phyloP scores from a whole-genome alignment of 495 filamentous ascomycete genomes.

The Letharia lupina region DNA sequence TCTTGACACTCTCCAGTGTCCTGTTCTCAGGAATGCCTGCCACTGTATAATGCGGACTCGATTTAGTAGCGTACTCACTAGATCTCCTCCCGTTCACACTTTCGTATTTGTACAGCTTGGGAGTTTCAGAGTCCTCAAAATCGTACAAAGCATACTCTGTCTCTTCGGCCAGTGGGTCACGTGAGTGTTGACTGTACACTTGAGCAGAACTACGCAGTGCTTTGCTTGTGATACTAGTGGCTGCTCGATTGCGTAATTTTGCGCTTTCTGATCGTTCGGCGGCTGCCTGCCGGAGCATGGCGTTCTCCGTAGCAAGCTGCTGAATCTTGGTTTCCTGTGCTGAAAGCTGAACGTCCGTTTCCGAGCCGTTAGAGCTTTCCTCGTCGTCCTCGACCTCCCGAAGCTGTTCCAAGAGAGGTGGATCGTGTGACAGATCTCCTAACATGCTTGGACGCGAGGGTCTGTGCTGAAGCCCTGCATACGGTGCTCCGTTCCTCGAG shows the following conservation, averaged over 20 bases:
- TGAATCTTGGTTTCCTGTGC: conserved; percentile 63
- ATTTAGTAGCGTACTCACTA: conserved; percentile 53
- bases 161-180: conserved; percentile 59
- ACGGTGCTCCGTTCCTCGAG: conserved; percentile 46
- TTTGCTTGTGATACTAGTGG: conserved; percentile 32
- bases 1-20: conserved; percentile 68
- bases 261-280: conserved; percentile 47
- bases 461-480: conserved; percentile 66
- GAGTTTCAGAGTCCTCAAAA: conserved; percentile 53
- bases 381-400: conserved; percentile 79
- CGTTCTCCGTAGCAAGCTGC: conserved; percentile 64
- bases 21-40: conserved; percentile 58
- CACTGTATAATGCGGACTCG: conserved; percentile 46
- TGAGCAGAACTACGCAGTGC: conserved; percentile 24
- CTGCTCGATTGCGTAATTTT: conserved; percentile 53
- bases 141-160: conserved; percentile 65
- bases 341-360: conserved; percentile 48
- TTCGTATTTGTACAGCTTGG: conserved; percentile 41
- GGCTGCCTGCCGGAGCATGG: conserved; percentile 56
- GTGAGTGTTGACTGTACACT: conserved; percentile 49
- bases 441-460: conserved; percentile 80
- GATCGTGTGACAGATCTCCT: conserved; percentile 67
- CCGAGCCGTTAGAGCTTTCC: conserved; percentile 60
- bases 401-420: conserved; percentile 62
- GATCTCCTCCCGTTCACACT: conserved; percentile 43